A percentile compares a stretch with the other conserved stretches of the same genome.
Conservation (phyloP, 305 asterid species). For the Solanum hybrid region DNA sequence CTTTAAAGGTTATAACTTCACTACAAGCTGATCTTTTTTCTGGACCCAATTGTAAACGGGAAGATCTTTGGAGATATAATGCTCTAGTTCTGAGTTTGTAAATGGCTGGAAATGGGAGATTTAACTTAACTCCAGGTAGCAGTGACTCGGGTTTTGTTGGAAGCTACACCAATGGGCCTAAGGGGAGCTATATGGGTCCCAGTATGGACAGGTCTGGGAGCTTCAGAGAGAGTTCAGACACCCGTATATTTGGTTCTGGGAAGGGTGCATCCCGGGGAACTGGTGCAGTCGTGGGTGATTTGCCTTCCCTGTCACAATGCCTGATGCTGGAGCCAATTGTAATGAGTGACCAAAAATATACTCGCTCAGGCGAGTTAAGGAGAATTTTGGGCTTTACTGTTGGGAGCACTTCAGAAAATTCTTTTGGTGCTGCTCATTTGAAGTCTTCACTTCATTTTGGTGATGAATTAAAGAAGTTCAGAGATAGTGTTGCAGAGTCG, state of each 20-base stretch:
- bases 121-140: conserved; percentile 62
- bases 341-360: conserved; percentile 43
- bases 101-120: conserved; percentile 86
- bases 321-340: conserved; percentile 62
- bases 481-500: conserved; percentile 55
- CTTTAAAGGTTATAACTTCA: conserved; percentile 18
- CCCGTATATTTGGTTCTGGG: conserved; percentile 46
- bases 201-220: conserved; percentile 64
- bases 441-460: conserved; percentile 55
- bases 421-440: conserved; percentile 47
- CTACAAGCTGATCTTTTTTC: conserved; percentile 7
- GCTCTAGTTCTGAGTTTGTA: conserved; percentile 13
- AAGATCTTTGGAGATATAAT: conserved; percentile 29
- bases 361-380: conserved; percentile 58
- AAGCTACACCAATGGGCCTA: conserved; percentile 60
- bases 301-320: conserved; percentile 55
- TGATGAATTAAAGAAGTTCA: conserved; percentile 63
- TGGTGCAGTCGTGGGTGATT: conserved; percentile 44
- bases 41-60: background rate
- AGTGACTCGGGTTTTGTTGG: conserved; percentile 62
- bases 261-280: conserved; percentile 53
- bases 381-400: conserved; percentile 56
- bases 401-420: conserved; percentile 53
- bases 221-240: conserved; percentile 73
- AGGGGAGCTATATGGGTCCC: conserved; percentile 54